A percentile compares a stretch with the other conserved stretches of the same genome.
phyloP scores from a whole-genome alignment of 768 basidiomycete genomes.

The Xerocomellus dryophilus region DNA sequence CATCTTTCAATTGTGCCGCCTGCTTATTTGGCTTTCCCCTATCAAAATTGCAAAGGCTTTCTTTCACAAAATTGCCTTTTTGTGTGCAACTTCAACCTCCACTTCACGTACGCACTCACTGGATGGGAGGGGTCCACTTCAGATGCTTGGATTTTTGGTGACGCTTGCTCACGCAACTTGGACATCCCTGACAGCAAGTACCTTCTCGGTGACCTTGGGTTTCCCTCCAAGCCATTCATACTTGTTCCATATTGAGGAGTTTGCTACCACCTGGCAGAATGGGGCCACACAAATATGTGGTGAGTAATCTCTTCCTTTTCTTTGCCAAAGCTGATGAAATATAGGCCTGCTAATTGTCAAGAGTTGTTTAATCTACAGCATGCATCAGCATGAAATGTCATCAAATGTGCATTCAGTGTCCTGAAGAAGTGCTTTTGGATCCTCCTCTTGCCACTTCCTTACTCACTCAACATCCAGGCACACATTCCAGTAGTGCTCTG shows the following conservation, averaged over 20 bases:
- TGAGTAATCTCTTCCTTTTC: too few species aligned
- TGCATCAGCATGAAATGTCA: constrained; percentile 1
- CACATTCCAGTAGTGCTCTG: too few species aligned
- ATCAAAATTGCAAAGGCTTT: neutral
- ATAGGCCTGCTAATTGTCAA: constrained; percentile 12
- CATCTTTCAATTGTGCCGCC: neutral
- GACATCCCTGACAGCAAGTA: neutral
- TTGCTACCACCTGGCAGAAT: too few species aligned
- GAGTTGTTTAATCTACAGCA: constrained; percentile 29
- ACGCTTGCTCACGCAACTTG: too few species aligned
- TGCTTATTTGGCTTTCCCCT: neutral
- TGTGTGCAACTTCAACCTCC: neutral
- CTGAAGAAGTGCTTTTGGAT: constrained; percentile 9
- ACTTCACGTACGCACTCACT: neutral
- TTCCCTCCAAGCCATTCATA: neutral
- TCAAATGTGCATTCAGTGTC: neutral
- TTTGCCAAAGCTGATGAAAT: too few species aligned
- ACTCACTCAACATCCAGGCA: too few species aligned
- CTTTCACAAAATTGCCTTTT: neutral
- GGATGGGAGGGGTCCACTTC: neutral
- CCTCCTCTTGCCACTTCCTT: too few species aligned
- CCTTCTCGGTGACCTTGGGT: neutral
- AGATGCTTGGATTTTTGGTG: neutral
- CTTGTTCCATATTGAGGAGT: neutral
- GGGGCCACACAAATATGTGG: too few species aligned